Conservation (phyloP, 1,139 yeast genomes). For the Diutina neorugosa region DNA sequence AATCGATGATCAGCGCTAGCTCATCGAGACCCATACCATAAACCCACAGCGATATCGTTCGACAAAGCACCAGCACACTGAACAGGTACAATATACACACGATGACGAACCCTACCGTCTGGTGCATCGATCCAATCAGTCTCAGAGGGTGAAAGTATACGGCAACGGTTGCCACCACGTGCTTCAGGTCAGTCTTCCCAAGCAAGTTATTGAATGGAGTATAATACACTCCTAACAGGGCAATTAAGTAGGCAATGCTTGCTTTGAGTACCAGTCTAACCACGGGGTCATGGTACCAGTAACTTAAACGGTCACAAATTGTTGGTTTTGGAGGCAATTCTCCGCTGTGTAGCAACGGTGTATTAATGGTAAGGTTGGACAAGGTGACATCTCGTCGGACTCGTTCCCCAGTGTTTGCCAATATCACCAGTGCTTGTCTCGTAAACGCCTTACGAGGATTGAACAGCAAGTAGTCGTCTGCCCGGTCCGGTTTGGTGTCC, state of each 20-base stretch:
- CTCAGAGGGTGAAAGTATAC: constrained; percentile 81
- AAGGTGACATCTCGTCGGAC: not conserved
- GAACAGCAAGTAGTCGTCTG: not conserved
- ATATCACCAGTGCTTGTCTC: constrained; percentile 1
- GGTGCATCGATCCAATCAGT: constrained; percentile 72
- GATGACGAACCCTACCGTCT: constrained; percentile 51
- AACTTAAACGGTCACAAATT: no score
- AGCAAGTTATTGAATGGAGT: constrained; percentile 40
- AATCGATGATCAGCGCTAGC: constrained; percentile 43
- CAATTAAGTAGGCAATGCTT: constrained; percentile 58
- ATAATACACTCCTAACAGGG: constrained; percentile 67
- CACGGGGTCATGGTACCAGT: not conserved
- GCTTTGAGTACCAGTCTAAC: constrained; percentile 42
- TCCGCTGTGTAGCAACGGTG: not conserved
- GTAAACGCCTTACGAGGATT: not conserved
- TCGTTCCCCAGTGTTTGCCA: constrained; percentile 2
- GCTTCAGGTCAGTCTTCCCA: constrained; percentile 67
- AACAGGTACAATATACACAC: constrained; percentile 47
- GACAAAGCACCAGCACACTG: constrained; percentile 40
- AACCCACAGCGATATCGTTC: constrained; percentile 38
- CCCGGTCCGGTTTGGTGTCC: not conserved
- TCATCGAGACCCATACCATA: constrained; percentile 36
- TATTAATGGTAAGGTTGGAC: not conserved
- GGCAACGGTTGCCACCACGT: constrained; percentile 70
- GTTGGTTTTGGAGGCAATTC: not conserved